Percentiles rank a stretch among this genome's conserved stretches.
phyloP scores from a whole-genome alignment of 305 asterid species.

The Fraxinus sp. region DNA sequence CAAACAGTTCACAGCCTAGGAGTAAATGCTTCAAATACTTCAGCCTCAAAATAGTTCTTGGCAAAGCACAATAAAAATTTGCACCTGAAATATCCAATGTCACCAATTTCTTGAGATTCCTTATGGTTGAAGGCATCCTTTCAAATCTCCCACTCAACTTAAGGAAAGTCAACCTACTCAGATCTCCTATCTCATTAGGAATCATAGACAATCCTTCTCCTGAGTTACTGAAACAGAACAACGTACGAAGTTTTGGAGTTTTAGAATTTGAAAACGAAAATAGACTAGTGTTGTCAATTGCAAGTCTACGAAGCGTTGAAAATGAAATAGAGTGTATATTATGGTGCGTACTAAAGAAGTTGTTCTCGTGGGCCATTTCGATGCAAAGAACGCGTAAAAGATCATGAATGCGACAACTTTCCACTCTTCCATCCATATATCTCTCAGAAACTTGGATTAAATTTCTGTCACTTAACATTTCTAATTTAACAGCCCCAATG shows the following conservation, averaged over 20 bases:
- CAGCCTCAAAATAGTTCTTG: neutral
- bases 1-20: no score
- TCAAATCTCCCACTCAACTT: neutral
- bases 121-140: neutral
- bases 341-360: neutral
- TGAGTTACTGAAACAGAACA: neutral
- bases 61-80: neutral
- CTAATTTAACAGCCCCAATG: neutral
- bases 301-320: neutral
- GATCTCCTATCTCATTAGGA: neutral
- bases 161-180: neutral
- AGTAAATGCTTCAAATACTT: conserved; percentile 1
- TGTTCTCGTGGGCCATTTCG: neutral
- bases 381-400: neutral
- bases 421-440: neutral
- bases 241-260: neutral
- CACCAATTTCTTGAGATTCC: neutral
- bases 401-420: neutral
- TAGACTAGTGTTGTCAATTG: neutral
- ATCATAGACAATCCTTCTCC: neutral
- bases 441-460: neutral
- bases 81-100: neutral
- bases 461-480: neutral
- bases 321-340: neutral
- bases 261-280: neutral